Evolutionary conservation across 352 stramenopile genomes (phyloP).

Genomic region (Globisporangium recalcitrans): DNA sequence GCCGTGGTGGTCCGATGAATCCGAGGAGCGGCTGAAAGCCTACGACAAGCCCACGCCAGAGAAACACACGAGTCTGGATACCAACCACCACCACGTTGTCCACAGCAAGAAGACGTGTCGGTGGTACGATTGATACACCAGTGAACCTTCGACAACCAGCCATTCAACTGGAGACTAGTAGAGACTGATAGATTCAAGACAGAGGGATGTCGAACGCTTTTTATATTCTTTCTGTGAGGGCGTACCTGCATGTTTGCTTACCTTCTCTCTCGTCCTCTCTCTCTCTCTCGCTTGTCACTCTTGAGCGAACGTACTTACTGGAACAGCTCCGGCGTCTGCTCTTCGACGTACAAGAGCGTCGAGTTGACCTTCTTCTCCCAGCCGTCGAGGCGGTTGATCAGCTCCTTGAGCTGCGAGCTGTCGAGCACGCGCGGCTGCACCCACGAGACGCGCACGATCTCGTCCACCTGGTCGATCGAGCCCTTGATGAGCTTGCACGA

Average conservation of each 20-base stretch:
- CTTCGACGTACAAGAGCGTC: constrained; percentile 80
- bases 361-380: constrained; percentile 85
- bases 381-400: constrained; percentile 56
- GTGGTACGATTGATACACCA: constrained; percentile 54
- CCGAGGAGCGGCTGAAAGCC: constrained; percentile 18
- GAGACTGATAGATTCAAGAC: neutral
- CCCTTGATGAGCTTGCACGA: constrained; percentile 95
- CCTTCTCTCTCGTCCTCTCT: neutral
- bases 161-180: neutral
- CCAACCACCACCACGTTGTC: constrained; percentile 19
- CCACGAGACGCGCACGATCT: constrained; percentile 93
- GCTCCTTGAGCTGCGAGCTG: constrained; percentile 71
- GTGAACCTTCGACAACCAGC: neutral
- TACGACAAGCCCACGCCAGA: constrained; percentile 16
- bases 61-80: constrained; percentile 13
- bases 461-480: constrained; percentile 90
- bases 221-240: constrained; percentile 2
- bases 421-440: constrained; percentile 87
- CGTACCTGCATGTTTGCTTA: neutral
- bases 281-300: neutral
- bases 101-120: constrained; percentile 36
- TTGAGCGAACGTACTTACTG: constrained; percentile 35
- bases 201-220: neutral
- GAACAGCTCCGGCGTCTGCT: constrained; percentile 84
- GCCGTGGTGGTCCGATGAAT: constrained; percentile 40